Conservation (phyloP, 2,329 filamentous ascomycete genomes). For the Fusarium tuaranense region DNA sequence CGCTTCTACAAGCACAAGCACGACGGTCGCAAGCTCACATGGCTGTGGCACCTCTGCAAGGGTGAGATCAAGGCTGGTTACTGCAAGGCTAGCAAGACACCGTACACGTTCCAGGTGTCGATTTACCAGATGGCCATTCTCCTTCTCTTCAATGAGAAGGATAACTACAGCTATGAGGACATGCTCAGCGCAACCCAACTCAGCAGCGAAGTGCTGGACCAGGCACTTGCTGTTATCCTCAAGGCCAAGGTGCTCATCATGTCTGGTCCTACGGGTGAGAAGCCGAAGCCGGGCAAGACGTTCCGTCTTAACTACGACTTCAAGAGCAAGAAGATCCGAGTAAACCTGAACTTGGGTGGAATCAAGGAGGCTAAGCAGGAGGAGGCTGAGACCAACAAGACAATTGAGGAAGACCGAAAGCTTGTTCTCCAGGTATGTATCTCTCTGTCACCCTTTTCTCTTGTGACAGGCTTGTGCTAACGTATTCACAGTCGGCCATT, state of each 20-base stretch:
- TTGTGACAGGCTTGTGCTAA: constrained; percentile 37
- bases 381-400: constrained; percentile 98
- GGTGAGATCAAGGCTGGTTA: constrained; percentile 96
- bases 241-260: constrained; percentile 91
- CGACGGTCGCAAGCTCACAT: constrained; percentile 94
- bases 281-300: constrained; percentile 80
- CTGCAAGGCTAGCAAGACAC: constrained; percentile 87
- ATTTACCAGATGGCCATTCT: constrained; percentile 98
- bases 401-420: constrained; percentile 97
- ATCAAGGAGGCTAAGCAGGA: constrained; percentile 97
- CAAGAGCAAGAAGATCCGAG: constrained; percentile 98
- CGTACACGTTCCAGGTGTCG: constrained; percentile 96
- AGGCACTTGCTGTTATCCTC: constrained; percentile 85
- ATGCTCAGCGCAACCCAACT: constrained; percentile 86
- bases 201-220: constrained; percentile 84
- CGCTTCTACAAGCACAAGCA: constrained; percentile 97
- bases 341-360: constrained; percentile 95
- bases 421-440: constrained; percentile 90
- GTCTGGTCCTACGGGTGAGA: constrained; percentile 74
- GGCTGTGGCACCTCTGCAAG: constrained; percentile 98
- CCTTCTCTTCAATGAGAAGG: constrained; percentile 92
- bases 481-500: constrained; percentile 81
- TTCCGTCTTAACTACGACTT: constrained; percentile 94
- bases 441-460: not conserved
- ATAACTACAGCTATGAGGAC: constrained; percentile 87